Evolutionary conservation across 2,329 filamentous ascomycete species (phyloP), one percentile per base, ranked within the genome.

Genomic region (Stenocarpella maydis): DNA sequence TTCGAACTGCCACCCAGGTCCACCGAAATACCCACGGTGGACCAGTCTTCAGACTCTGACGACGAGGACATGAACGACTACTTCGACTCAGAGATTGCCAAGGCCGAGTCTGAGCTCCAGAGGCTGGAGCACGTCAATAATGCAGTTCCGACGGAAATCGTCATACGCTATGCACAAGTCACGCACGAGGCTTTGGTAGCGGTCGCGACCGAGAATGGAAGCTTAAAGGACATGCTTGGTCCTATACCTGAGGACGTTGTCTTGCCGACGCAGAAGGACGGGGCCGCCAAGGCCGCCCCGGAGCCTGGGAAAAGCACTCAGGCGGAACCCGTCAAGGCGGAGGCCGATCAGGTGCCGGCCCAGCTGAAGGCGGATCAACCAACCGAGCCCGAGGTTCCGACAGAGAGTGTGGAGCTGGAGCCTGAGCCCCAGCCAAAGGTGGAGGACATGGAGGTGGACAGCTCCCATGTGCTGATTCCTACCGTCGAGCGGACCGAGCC

Each of bases 11-110:
- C 83, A 3, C 76, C 78, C 9, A 83, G 81, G 69, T 75, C 77
- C 64, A 72, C 75, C 7, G 73, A 71, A 12, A 71, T 76, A 34
- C 73, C 74, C 14, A 73, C 79, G 14, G 72, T 78, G 5, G 82
- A 83, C 55, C 79, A 81, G 65, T 84, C 85, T 54, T 87, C 86
- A 0, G 86, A 88, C 66, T 84, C 83, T 72, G 65, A 89, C 52
- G 87, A 89, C 68, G 87, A 88, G 58, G 85, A 87, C 53, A 85
- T 89, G 79, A 86, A 83, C 21, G 85, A 87, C 64, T 86, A 86
- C 69, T 87, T 89, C 65, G 82, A 84, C 65, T 80, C 80, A 65
- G 80, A 88, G 72, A 87, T 89, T 45, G 76, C 80, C 50, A 85
- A 88, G 74, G 82, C 83, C 2, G 83, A 88, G 70, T 78, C 78